Conservation (phyloP, 2,329 filamentous ascomycete genomes). For the Myriangium duriaei region DNA sequence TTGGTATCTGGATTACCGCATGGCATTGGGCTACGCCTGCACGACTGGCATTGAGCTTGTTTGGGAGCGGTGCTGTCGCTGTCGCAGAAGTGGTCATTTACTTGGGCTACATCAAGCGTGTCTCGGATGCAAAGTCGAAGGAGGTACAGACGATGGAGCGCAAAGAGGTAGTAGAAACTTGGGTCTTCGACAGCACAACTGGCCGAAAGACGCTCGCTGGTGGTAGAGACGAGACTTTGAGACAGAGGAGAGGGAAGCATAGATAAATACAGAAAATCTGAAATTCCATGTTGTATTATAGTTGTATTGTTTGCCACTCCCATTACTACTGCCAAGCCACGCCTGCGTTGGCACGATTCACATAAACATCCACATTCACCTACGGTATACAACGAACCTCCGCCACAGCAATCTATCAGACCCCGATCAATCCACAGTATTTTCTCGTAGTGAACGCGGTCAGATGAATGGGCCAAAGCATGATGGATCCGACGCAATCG, state of each 20-base stretch:
- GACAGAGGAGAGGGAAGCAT: slow-evolving; percentile 33
- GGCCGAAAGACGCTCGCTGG: background rate
- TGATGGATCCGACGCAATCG: slow-evolving; percentile 20
- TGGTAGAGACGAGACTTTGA: slow-evolving; percentile 19
- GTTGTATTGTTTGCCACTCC: background rate
- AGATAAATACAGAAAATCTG: slow-evolving; percentile 23
- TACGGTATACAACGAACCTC: too few species aligned
- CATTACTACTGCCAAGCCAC: slow-evolving; percentile 6
- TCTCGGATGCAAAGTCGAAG: slow-evolving; percentile 53
- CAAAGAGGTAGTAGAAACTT: slow-evolving; percentile 58
- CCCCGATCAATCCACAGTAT: too few species aligned
- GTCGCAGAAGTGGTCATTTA: slow-evolving; percentile 70
- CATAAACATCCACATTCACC: background rate
- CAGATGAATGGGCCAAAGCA: background rate
- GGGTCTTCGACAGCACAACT: slow-evolving; percentile 39
- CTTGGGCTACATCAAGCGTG: slow-evolving; percentile 58
- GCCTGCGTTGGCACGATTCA: background rate
- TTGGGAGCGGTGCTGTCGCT: slow-evolving; percentile 55
- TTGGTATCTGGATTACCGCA: slow-evolving; percentile 65
- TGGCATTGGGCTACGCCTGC: slow-evolving; percentile 63
- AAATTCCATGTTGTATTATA: background rate
- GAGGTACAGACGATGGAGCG: slow-evolving; percentile 50
- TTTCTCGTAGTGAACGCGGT: too few species aligned
- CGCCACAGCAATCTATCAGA: too few species aligned
- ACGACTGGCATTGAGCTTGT: slow-evolving; percentile 58